These are phyloP conservation scores for Boletus hoseneyae DNA, from an alignment of 1,284 basidiomycete species.

Conservation along the genomic window DNA sequence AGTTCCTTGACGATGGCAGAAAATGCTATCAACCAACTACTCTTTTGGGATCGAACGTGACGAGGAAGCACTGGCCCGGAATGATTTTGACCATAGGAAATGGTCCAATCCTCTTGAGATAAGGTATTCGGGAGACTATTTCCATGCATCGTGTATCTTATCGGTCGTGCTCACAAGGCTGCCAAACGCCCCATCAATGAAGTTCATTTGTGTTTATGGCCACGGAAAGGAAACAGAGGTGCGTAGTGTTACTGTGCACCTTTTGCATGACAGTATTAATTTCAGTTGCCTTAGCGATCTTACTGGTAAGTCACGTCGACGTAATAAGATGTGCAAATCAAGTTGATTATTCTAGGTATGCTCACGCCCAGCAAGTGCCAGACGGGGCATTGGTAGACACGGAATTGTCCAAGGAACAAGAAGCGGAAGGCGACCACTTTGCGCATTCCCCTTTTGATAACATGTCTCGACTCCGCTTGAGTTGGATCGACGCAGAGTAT, in stretches of 20 bases:
- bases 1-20: constrained; percentile 41
- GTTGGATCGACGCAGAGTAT: constrained; percentile 84
- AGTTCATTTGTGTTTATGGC: constrained; percentile 92
- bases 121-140: constrained; percentile 42
- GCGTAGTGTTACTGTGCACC: constrained; percentile 17
- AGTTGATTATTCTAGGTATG: constrained; percentile 52
- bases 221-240: constrained; percentile 97
- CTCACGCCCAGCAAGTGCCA: constrained; percentile 65
- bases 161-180: constrained; percentile 44
- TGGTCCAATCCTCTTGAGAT: constrained; percentile 97
- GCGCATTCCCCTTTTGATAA: constrained; percentile 51
- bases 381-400: constrained; percentile 57
- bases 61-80: constrained; percentile 58
- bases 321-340: neutral
- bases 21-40: constrained; percentile 90
- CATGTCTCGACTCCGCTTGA: constrained; percentile 51
- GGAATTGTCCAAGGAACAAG: constrained; percentile 35
- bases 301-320: constrained; percentile 53
- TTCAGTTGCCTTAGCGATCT: constrained; percentile 50
- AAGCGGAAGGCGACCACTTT: constrained; percentile 42
- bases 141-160: neutral
- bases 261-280: constrained; percentile 3
- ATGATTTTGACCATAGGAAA: constrained; percentile 71
- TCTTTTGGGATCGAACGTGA: constrained; percentile 91
- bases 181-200: constrained; percentile 92